Base-by-base conservation (phyloP, 306 rosid genomes). In the Vigna hirtella region DNA sequence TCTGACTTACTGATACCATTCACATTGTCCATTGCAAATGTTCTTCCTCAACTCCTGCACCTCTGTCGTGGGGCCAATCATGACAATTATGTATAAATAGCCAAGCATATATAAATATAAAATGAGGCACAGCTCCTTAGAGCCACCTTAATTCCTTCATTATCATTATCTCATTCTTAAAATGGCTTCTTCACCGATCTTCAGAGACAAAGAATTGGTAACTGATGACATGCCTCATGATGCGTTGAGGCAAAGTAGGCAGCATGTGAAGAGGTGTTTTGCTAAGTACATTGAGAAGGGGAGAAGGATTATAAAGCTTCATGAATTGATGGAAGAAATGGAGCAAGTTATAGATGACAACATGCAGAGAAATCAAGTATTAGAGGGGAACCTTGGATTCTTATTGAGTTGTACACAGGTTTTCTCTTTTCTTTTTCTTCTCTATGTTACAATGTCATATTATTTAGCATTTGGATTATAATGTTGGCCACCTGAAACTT, bases 341-440 rank as follows among this genome's bases (percentile, higher is more conserved):
- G 96, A 87, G 85, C 50, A n/a, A 2, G 93, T 72, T 17, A 83
- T 92, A 2, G 85, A 86, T 48, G 92, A 88, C 73, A 80, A 34
- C 56, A 65, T 14, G 28, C 93, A 90, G 50, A 90, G 89, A 80
- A 74, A 40, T 59, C 87, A 70, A 74, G 83, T 92, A 48, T 77
- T 92, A 85, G 88, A 83, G 71, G 96, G 97, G 7, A 75, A 81
- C 1, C 85, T 92, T 24, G 97, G 96, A 47, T 88, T 79, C 61
- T 84, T 92, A 18, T 55, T 92, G 68, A 66, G 78, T 24, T 84
- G 83, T 43, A 89, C 97, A 79, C 93, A 89, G 97, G 97, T 92
- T 70, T 52, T 63, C n/a, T 43, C 5, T 48, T 26, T 14, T 18
- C 18, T 79, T 72, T n/a, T 11, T 11, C 56, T 51, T 50, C 3